A percentile compares a stretch with the other conserved stretches of the same genome.
Conservation (phyloP, 331 rosid species). For the Quercus lobata region DNA sequence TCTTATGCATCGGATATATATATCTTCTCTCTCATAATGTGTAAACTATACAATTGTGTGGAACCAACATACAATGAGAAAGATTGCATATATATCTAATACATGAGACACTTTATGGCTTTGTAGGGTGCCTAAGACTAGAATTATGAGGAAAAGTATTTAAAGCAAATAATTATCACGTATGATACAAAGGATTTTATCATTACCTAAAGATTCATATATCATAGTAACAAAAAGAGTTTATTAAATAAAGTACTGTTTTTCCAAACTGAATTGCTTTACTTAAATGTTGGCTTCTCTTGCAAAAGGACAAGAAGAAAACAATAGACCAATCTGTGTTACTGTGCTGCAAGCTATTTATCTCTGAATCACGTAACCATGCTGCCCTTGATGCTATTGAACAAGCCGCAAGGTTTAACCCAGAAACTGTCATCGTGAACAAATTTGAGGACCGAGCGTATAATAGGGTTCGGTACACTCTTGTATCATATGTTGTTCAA, state of each 20-base stretch:
- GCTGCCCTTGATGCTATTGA: slow-evolving; percentile 58
- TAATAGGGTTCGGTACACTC: slow-evolving; percentile 56
- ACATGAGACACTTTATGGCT: too few species aligned
- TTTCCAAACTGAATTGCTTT: neutral
- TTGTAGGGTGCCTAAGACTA: too few species aligned
- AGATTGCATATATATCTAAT: too few species aligned
- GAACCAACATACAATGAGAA: too few species aligned
- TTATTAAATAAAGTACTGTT: too few species aligned
- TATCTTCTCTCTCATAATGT: too few species aligned
- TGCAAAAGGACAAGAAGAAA: slow-evolving; percentile 55
- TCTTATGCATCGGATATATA: too few species aligned
- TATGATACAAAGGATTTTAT: neutral
- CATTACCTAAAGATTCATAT: neutral
- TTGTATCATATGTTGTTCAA: slow-evolving; percentile 67
- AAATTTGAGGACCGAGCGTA: slow-evolving; percentile 60
- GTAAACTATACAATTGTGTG: too few species aligned
- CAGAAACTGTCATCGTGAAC: slow-evolving; percentile 56
- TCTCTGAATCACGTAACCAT: slow-evolving; percentile 61
- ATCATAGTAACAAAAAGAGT: neutral
- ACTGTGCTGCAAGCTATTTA: slow-evolving; percentile 64
- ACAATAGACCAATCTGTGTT: slow-evolving; percentile 46
- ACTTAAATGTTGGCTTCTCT: neutral
- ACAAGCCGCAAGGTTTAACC: slow-evolving; percentile 46
- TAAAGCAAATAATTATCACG: neutral
- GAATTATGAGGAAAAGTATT: too few species aligned